Evolutionary conservation across 2,329 filamentous ascomycete genomes (phyloP).

Genomic region (Ceratocystis ficicola): DNA sequence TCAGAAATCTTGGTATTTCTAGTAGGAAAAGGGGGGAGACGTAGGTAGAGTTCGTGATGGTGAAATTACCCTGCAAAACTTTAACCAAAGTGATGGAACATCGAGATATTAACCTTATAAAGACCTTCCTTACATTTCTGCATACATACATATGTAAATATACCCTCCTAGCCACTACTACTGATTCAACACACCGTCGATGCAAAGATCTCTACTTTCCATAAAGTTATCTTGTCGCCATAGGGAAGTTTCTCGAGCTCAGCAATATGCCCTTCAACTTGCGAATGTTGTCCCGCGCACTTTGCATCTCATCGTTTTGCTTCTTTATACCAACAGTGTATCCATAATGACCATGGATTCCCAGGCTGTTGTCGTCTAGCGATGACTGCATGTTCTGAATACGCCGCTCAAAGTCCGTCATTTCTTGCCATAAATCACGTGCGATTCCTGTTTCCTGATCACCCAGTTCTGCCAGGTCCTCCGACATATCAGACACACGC

Average conservation of each 20-base stretch:
- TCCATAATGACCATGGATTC: constrained; percentile 14
- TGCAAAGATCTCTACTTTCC: neutral
- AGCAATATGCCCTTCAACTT: constrained; percentile 68
- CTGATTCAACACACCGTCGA: neutral
- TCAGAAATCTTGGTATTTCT: neutral
- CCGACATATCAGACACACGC: constrained; percentile 30
- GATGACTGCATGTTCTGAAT: constrained; percentile 13
- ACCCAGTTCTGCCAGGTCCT: constrained; percentile 35
- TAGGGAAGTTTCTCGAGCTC: constrained; percentile 59
- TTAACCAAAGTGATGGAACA: neutral
- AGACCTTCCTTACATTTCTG: neutral
- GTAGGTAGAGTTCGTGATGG: neutral
- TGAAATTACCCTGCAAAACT: neutral
- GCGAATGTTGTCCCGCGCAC: constrained; percentile 61
- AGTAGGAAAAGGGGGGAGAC: neutral
- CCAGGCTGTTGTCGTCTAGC: neutral
- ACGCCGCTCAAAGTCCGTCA: constrained; percentile 19
- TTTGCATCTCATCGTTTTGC: constrained; percentile 55
- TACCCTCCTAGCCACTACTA: neutral
- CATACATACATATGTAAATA: neutral
- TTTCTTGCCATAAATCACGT: constrained; percentile 21
- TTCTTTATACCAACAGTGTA: constrained; percentile 14
- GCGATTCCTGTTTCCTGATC: constrained; percentile 26
- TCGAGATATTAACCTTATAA: neutral
- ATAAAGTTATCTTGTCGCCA: constrained; percentile 9